phyloP scores from a whole-genome alignment of 169 alveolate genomes.

The Plasmodium ovale region DNA sequence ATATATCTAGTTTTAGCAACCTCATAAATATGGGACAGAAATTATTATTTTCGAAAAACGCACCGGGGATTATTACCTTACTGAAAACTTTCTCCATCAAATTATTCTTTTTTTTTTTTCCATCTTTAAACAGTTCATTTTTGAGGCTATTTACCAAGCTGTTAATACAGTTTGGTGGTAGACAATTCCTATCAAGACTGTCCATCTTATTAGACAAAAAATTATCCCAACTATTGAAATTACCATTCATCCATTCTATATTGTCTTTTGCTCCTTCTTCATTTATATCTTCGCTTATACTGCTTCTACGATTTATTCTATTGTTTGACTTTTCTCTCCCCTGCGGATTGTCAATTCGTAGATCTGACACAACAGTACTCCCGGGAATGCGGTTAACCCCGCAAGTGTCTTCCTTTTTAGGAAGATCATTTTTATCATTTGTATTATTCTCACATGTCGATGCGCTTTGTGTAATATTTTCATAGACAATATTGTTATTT shows the following conservation, averaged over 20 bases:
- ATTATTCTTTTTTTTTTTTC: constrained; percentile 6
- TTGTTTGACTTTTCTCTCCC: not conserved
- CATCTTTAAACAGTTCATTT: constrained; percentile 19
- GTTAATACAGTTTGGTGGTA: not conserved
- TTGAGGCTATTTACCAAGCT: constrained; percentile 11
- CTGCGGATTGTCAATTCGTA: too few relatives aligned
- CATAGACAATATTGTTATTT: not conserved
- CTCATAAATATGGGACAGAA: constrained; percentile 75
- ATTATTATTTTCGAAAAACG: constrained; percentile 72
- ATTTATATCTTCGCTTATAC: not conserved
- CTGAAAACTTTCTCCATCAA: constrained; percentile 31
- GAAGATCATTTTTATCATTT: not conserved
- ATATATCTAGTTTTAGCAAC: constrained; percentile 54
- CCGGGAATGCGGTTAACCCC: too few relatives aligned
- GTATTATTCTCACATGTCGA: not conserved
- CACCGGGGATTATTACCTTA: constrained; percentile 74
- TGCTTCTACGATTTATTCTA: not conserved
- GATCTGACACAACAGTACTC: too few relatives aligned
- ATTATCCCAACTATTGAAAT: too few relatives aligned
- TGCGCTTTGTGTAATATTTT: not conserved
- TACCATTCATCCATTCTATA: too few relatives aligned
- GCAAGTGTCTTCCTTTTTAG: not conserved
- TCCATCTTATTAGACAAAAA: not conserved
- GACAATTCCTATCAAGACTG: too few relatives aligned
- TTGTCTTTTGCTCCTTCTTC: constrained; percentile 2